Evolutionary conservation across 306 rosid species (phyloP).

Genomic region (Dalbergia cochinchinensis): DNA sequence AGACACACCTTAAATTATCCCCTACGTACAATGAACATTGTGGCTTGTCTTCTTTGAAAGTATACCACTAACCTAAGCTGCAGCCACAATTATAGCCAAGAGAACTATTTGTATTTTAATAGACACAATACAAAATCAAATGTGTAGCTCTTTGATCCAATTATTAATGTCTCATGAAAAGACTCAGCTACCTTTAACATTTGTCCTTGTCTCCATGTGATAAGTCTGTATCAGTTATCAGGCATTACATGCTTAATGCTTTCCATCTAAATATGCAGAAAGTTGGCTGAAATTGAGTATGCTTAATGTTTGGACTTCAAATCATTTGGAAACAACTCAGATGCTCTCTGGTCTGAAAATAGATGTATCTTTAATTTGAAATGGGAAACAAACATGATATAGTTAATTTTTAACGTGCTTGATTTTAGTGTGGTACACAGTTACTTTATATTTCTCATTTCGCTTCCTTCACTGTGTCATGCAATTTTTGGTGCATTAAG

Average conservation of each 20-base stretch:
- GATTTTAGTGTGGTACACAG: background rate
- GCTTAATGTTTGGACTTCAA: background rate
- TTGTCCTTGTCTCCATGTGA: background rate
- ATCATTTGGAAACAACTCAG: background rate
- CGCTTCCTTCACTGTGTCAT: slow-evolving; percentile 14
- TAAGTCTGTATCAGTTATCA: background rate
- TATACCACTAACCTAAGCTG: background rate
- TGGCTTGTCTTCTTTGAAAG: background rate
- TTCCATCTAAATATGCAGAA: background rate
- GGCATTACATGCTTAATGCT: background rate
- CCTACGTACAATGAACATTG: background rate
- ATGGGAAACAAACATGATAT: background rate
- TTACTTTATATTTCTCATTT: background rate
- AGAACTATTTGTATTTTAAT: background rate
- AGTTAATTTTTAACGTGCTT: background rate
- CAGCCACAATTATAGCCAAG: background rate
- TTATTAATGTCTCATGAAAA: slow-evolving; percentile 1
- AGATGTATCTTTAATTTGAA: too few relatives aligned
- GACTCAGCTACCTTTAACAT: background rate
- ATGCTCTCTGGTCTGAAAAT: background rate
- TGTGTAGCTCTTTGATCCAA: background rate
- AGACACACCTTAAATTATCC: background rate
- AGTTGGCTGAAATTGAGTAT: background rate
- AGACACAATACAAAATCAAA: background rate
- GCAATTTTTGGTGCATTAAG: slow-evolving; percentile 9